These are phyloP conservation scores for Talaromyces stipitatus DNA, from an alignment of 495 filamentous ascomycete genomes.

Conservation along the genomic window DNA sequence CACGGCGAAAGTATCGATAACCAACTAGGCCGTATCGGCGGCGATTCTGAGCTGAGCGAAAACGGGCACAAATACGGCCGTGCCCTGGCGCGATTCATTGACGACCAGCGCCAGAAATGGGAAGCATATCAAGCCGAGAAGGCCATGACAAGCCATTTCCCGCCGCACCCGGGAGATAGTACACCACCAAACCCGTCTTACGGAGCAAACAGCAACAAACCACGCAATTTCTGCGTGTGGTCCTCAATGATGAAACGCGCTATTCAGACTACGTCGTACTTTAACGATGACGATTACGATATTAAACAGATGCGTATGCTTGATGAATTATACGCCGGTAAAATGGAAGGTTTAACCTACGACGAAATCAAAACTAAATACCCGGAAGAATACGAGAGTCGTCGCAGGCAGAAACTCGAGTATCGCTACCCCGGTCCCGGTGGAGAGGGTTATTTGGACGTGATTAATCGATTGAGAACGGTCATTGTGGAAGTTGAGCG, in stretches of 20 bases:
- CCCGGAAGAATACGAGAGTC: slow-evolving; percentile 68
- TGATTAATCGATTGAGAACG: slow-evolving; percentile 89
- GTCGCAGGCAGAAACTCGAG: slow-evolving; percentile 73
- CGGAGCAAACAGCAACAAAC: slow-evolving; percentile 34
- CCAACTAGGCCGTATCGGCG: slow-evolving; percentile 69
- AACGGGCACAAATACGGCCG: slow-evolving; percentile 66
- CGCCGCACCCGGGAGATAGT: slow-evolving; percentile 77
- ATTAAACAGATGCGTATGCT: slow-evolving; percentile 98
- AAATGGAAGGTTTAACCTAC: slow-evolving; percentile 92
- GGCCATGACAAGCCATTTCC: slow-evolving; percentile 62
- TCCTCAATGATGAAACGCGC: slow-evolving; percentile 91
- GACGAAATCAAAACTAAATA: slow-evolving; percentile 70
- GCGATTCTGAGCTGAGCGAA: slow-evolving; percentile 72
- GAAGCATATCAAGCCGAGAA: slow-evolving; percentile 67
- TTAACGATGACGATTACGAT: slow-evolving; percentile 96
- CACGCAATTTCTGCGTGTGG: slow-evolving; percentile 97
- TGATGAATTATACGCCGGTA: slow-evolving; percentile 88
- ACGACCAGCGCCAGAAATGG: slow-evolving; percentile 66
- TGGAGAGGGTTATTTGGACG: slow-evolving; percentile 92
- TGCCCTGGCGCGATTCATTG: slow-evolving; percentile 69
- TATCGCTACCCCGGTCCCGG: slow-evolving; percentile 94
- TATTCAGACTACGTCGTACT: slow-evolving; percentile 75
- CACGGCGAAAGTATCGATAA: slow-evolving; percentile 87
- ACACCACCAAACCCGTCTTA: slow-evolving; percentile 93
- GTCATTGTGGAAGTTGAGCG: slow-evolving; percentile 96